Conservation (phyloP, 2,329 filamentous ascomycete species). For the Colletotrichum liaoningense region DNA sequence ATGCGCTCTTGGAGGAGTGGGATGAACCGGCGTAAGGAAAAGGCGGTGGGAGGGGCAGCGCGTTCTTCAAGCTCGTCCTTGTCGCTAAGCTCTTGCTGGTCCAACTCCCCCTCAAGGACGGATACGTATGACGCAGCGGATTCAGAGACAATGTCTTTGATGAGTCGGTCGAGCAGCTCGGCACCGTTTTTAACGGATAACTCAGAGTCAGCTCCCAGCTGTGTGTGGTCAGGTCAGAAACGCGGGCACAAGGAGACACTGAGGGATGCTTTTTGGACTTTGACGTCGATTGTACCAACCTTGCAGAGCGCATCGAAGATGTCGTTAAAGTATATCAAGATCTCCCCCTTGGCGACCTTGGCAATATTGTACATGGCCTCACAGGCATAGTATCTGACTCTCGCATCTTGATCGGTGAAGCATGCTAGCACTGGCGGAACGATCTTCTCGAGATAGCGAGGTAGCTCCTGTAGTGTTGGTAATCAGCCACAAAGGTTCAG, state of each 20-base stretch:
- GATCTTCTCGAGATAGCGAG: conserved; percentile 91
- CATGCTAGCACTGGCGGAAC: conserved; percentile 96
- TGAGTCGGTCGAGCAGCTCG: conserved; percentile 90
- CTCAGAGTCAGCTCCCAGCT: conserved; percentile 96
- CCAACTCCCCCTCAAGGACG: conserved; percentile 74
- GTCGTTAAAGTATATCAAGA: conserved; percentile 96
- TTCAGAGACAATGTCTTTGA: conserved; percentile 97
- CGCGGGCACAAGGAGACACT: background rate
- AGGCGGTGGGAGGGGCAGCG: conserved; percentile 79
- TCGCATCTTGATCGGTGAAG: conserved; percentile 97
- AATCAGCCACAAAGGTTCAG: background rate
- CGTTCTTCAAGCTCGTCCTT: conserved; percentile 44
- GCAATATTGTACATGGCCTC: conserved; percentile 99
- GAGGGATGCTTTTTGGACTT: background rate
- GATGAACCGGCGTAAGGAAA: conserved; percentile 91
- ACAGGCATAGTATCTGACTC: conserved; percentile 97
- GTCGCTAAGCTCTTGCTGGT: conserved; percentile 56
- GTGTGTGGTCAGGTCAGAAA: conserved; percentile 13
- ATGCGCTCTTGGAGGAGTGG: conserved; percentile 95
- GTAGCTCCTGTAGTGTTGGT: conserved; percentile 75
- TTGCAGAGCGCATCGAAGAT: conserved; percentile 98
- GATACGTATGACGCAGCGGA: conserved; percentile 96
- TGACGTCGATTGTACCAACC: conserved; percentile 58
- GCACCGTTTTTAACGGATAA: conserved; percentile 98
- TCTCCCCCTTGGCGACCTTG: conserved; percentile 98